These are phyloP conservation scores for Alternaria ventricosa DNA, from an alignment of 2,329 filamentous ascomycete species.

Conservation along the genomic window DNA sequence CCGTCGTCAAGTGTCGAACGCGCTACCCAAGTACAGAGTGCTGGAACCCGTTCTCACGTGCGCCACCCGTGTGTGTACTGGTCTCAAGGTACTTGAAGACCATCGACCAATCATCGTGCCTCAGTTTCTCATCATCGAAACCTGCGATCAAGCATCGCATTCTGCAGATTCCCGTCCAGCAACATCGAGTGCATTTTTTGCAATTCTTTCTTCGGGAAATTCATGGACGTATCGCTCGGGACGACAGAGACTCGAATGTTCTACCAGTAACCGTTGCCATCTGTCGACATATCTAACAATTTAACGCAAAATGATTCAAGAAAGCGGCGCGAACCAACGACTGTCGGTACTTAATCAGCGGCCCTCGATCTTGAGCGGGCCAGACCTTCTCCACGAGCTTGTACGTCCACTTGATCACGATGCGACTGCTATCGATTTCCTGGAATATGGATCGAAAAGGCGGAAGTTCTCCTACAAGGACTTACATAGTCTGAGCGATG, in stretches of 20 bases:
- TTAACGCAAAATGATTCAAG: constrained; percentile 34
- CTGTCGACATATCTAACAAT: constrained; percentile 8
- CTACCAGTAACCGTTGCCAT: background rate
- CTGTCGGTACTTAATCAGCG: constrained; percentile 62
- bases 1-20: constrained; percentile 3
- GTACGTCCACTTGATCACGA: constrained; percentile 55
- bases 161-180: background rate
- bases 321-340: constrained; percentile 4
- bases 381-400: constrained; percentile 67
- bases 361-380: constrained; percentile 61
- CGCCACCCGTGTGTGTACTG: constrained; percentile 19
- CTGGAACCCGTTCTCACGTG: constrained; percentile 33
- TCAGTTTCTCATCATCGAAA: constrained; percentile 45
- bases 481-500: constrained; percentile 65
- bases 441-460: constrained; percentile 56
- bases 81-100: constrained; percentile 21
- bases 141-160: constrained; percentile 1
- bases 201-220: background rate
- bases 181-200: background rate
- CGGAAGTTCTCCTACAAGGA: constrained; percentile 65
- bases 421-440: constrained; percentile 68
- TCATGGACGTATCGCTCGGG: background rate
- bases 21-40: constrained; percentile 10
- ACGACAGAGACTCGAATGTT: background rate
- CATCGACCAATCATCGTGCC: constrained; percentile 39